phyloP scores from a whole-genome alignment of 495 filamentous ascomycete species.

The Antarctomyces pellizariae region DNA sequence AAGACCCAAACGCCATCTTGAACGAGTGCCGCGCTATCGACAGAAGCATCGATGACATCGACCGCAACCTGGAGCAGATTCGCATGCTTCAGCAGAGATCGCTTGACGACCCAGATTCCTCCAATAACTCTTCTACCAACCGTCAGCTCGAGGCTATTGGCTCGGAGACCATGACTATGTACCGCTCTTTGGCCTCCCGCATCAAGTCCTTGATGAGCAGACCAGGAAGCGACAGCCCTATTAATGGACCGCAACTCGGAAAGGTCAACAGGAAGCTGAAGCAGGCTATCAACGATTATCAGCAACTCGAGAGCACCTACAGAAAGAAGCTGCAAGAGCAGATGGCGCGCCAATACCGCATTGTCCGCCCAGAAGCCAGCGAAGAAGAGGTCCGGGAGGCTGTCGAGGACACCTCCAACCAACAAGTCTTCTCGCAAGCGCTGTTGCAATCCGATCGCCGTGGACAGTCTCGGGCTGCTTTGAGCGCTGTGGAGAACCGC shows the following conservation, averaged over 20 bases:
- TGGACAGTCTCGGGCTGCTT: slow-evolving; percentile 53
- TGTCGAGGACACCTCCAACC: slow-evolving; percentile 41
- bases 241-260: slow-evolving; percentile 56
- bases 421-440: slow-evolving; percentile 63
- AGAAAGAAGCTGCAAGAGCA: slow-evolving; percentile 55
- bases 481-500: slow-evolving; percentile 55
- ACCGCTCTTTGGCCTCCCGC: slow-evolving; percentile 47
- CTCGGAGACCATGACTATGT: slow-evolving; percentile 55
- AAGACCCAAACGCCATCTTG: slow-evolving; percentile 48
- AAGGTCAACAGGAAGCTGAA: slow-evolving; percentile 57
- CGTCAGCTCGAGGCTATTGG: slow-evolving; percentile 32
- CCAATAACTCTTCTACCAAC: slow-evolving; percentile 23
- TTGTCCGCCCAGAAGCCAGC: slow-evolving; percentile 64
- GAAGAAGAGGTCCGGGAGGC: slow-evolving; percentile 61
- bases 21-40: slow-evolving; percentile 65
- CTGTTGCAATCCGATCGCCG: slow-evolving; percentile 49
- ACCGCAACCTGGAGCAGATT: slow-evolving; percentile 36
- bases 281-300: slow-evolving; percentile 56
- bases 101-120: slow-evolving; percentile 33
- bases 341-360: slow-evolving; percentile 70
- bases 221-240: slow-evolving; percentile 42
- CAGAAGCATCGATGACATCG: slow-evolving; percentile 49
- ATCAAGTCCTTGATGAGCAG: slow-evolving; percentile 60
- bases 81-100: slow-evolving; percentile 30
- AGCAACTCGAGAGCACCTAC: slow-evolving; percentile 51